Evolutionary conservation across 2,329 filamentous ascomycete species (phyloP), one percentile per base, ranked within the genome.

Genomic region (Neoscytalidium dimidiatum): DNA sequence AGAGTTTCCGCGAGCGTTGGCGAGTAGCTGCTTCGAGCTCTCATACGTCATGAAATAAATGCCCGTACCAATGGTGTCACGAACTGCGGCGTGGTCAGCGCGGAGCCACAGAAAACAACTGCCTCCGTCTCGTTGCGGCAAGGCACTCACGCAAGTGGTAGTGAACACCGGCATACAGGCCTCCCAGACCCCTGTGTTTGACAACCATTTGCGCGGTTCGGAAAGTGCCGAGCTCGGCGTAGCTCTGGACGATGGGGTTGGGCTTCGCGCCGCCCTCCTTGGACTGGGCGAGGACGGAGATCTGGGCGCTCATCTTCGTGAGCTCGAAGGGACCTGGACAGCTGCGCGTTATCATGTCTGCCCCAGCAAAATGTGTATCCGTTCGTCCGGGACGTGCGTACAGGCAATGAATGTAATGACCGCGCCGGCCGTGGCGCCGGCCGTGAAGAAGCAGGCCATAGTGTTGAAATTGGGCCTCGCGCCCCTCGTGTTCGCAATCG

Each of bases 11-110:
- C 90, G 87, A 68, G 91, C 87, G 17, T 91, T 92, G 21, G 90
- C 91, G 68, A 93, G 85, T 26, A 94, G 79, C 75, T 95, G 92
- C 74, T 96, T 96, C 70, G 88, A 87, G 75, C 90, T 93, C 78
- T 96, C 92, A 75, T 96, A 96, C 31, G 92, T 94, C 80, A 91
- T 92, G 74, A 96, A 96, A 77, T 96, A 96, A 65, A 94, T 92
- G 31, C 88, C 86, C 1, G 92, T 96, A 62, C 92, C 92, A 66
- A 95, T 82, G 0, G 91, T 94, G 77, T 96, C 92, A 67, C 92
- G 86, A 71, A 94, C 91, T 92, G 23, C n/a, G 68, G 26, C 31
- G 17, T 7, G 23, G 21, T 67, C 23, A 67, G 65, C 57, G 48
- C n/a, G 11, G 19, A n/a, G 29, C 19, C 29, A 62, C 43, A n/a